A percentile compares a stretch with the other conserved stretches of the same genome.
Evolutionary conservation across 2,329 filamentous ascomycete species (phyloP).

Genomic region (Fusarium tupiense): DNA sequence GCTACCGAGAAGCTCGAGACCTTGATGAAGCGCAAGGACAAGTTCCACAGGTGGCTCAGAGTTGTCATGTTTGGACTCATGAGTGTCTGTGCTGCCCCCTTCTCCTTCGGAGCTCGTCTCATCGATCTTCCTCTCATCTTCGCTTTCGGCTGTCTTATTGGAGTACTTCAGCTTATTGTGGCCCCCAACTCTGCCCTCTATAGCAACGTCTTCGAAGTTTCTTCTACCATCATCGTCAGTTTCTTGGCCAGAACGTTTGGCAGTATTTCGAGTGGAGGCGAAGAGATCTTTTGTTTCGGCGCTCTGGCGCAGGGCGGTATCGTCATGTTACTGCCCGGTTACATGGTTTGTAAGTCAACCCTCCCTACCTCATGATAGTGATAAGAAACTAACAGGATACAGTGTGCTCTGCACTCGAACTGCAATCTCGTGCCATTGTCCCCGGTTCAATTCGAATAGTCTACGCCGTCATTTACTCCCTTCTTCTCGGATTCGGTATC

Average conservation of each 20-base stretch:
- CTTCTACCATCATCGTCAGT: constrained; percentile 68
- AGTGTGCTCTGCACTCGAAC: constrained; percentile 65
- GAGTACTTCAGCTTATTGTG: constrained; percentile 74
- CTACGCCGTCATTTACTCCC: constrained; percentile 77
- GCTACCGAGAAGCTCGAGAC: constrained; percentile 63
- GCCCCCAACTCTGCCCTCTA: constrained; percentile 75
- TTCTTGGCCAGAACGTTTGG: constrained; percentile 72
- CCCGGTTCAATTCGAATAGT: constrained; percentile 79
- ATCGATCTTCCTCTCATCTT: constrained; percentile 80
- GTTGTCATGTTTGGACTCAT: constrained; percentile 78
- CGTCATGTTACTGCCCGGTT: constrained; percentile 72
- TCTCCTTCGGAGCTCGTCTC: constrained; percentile 76
- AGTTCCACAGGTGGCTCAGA: constrained; percentile 61
- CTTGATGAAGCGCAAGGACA: constrained; percentile 64
- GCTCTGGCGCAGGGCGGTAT: constrained; percentile 72
- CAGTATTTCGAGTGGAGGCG: constrained; percentile 57
- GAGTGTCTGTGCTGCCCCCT: constrained; percentile 76
- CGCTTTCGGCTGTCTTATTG: constrained; percentile 74
- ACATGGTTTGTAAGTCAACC: constrained; percentile 61
- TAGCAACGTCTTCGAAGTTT: constrained; percentile 72
- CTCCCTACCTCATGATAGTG: neutral
- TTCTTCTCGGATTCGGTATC: constrained; percentile 78
- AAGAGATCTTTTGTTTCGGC: constrained; percentile 70
- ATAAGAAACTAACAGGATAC: neutral
- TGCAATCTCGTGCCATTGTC: constrained; percentile 75